Evolutionary conservation across 257 asterid species (phyloP).

Genomic region (Plantago major): DNA sequence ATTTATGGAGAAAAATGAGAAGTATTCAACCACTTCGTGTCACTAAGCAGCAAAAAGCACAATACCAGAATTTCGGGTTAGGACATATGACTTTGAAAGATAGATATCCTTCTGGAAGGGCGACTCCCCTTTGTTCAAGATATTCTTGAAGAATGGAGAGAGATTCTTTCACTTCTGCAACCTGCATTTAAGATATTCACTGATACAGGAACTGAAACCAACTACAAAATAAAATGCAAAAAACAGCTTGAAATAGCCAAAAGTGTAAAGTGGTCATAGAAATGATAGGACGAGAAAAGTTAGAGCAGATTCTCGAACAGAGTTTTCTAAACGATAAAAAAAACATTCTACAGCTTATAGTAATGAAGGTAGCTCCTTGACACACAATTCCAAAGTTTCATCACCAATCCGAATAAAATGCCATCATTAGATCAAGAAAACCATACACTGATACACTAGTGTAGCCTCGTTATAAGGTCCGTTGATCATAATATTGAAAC

Average conservation of each 20-base stretch:
- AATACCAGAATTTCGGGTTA: conserved; percentile 69
- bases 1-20: not conserved
- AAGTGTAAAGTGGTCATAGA: not conserved
- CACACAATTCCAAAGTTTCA: not conserved
- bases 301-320: not conserved
- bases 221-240: conserved; percentile 12
- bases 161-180: conserved; percentile 55
- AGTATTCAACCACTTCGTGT: not conserved
- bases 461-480: too few relatives aligned
- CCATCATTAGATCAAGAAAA: too few relatives aligned
- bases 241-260: too few relatives aligned
- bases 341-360: too few relatives aligned
- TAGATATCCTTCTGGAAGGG: conserved; percentile 72
- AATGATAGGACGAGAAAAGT: not conserved
- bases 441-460: too few relatives aligned
- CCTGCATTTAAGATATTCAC: conserved; percentile 40
- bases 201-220: not conserved
- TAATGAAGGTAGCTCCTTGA: too few relatives aligned
- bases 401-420: not conserved
- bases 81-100: conserved; percentile 85
- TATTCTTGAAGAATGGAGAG: conserved; percentile 76
- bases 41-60: not conserved
- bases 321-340: not conserved
- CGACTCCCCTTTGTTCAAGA: conserved; percentile 82
- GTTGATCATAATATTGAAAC: too few relatives aligned